These are phyloP conservation scores for Aethionema arabicum DNA, from an alignment of 345 rosid genomes.

Conservation along the genomic window DNA sequence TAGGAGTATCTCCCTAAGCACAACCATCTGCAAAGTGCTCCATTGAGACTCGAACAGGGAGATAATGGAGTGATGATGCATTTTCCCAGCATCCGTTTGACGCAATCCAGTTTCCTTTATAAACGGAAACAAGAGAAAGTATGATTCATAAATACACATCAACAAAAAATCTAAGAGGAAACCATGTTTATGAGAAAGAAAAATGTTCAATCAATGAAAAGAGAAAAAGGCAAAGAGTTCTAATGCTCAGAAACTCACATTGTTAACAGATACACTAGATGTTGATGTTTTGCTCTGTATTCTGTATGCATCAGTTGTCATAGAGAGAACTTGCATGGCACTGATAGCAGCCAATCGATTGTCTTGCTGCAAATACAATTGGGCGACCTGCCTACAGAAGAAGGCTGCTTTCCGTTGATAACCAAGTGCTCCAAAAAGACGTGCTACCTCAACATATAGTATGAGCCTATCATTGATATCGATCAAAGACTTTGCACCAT, in stretches of 20 bases:
- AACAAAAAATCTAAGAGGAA: background rate
- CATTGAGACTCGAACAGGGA: conserved; percentile 94
- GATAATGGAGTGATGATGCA: conserved; percentile 78
- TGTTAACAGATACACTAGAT: conserved; percentile 44
- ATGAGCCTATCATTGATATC: conserved; percentile 92
- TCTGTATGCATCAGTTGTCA: conserved; percentile 93
- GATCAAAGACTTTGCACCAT: conserved; percentile 93
- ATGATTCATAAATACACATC: conserved; percentile 3
- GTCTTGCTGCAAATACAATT: conserved; percentile 90
- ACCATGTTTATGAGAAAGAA: conserved; percentile 20
- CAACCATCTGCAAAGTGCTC: conserved; percentile 99
- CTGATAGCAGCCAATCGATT: conserved; percentile 88
- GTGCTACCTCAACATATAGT: conserved; percentile 88
- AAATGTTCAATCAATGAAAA: conserved; percentile 17
- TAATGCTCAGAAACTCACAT: conserved; percentile 40
- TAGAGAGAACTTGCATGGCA: conserved; percentile 93
- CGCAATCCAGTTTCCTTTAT: conserved; percentile 57
- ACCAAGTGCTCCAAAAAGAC: conserved; percentile 85
- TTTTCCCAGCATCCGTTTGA: conserved; percentile 67
- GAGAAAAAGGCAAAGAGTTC: background rate
- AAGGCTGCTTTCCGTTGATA: conserved; percentile 97
- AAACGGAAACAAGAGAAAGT: conserved; percentile 28
- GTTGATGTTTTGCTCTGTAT: conserved; percentile 89
- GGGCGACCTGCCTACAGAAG: conserved; percentile 98
- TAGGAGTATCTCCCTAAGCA: conserved; percentile 89